A percentile compares a stretch with the other conserved stretches of the same genome.
These are phyloP conservation scores for Suhomyces ambrosiae DNA, from an alignment of 1,139 yeast species.

Conservation along the genomic window DNA sequence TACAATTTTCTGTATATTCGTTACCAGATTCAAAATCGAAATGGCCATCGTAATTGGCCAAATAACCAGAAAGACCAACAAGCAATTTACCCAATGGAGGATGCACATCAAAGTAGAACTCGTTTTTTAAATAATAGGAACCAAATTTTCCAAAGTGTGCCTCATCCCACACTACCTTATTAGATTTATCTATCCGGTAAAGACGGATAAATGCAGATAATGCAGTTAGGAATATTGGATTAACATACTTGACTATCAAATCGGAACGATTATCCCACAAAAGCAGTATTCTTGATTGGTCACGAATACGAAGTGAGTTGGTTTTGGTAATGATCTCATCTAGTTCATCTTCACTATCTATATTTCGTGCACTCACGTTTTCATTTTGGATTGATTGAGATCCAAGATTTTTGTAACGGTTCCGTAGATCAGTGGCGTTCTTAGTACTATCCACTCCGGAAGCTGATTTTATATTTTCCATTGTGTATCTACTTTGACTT, in stretches of 20 bases:
- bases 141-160: constrained; percentile 83
- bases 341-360: constrained; percentile 9
- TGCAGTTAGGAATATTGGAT: constrained; percentile 49
- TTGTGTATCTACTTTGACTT: no score
- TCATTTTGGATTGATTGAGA: not conserved
- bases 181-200: constrained; percentile 61
- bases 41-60: constrained; percentile 68
- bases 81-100: constrained; percentile 78
- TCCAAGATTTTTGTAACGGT: not conserved
- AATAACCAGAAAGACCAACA: constrained; percentile 65
- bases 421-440: not conserved
- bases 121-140: constrained; percentile 61
- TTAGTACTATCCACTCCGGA: not conserved
- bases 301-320: constrained; percentile 14
- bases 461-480: no score
- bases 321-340: constrained; percentile 20
- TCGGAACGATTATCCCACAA: constrained; percentile 3
- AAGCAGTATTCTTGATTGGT: constrained; percentile 2
- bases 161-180: constrained; percentile 91
- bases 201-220: constrained; percentile 70
- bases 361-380: not conserved
- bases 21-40: constrained; percentile 68
- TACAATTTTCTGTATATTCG: constrained; percentile 54
- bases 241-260: constrained; percentile 24
- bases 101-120: constrained; percentile 75